Conservation (phyloP, 2,329 filamentous ascomycete genomes). For the Bretziella fagacearum region DNA sequence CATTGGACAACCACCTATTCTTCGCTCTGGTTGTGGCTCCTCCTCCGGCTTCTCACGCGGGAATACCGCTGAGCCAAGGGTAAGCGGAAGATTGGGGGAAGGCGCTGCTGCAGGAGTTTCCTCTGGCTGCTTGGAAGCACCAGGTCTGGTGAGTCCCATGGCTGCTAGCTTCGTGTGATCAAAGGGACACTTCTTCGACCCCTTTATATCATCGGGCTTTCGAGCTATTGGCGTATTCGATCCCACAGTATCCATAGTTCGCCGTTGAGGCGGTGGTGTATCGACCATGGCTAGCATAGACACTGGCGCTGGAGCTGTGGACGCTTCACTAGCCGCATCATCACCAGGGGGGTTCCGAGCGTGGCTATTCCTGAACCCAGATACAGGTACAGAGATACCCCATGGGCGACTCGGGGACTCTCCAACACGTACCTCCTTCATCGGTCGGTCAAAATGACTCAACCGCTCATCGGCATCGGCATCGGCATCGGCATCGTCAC, state of each 20-base stretch:
- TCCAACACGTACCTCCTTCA: slow-evolving; percentile 82
- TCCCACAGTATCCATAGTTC: slow-evolving; percentile 19
- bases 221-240: slow-evolving; percentile 16
- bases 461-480: slow-evolving; percentile 41
- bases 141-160: slow-evolving; percentile 18
- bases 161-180: slow-evolving; percentile 30
- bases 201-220: background rate
- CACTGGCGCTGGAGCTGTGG: slow-evolving; percentile 23
- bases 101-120: background rate
- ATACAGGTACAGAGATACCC: slow-evolving; percentile 67
- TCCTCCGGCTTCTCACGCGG: background rate
- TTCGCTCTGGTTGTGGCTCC: background rate
- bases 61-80: background rate
- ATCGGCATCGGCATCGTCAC: slow-evolving; percentile 23
- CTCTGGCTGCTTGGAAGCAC: background rate
- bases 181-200: slow-evolving; percentile 40
- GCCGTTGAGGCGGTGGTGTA: background rate
- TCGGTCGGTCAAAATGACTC: slow-evolving; percentile 62
- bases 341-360: background rate
- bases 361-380: background rate
- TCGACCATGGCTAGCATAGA: slow-evolving; percentile 29
- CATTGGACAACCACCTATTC: too few relatives aligned
- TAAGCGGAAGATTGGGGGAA: background rate
- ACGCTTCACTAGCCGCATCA: background rate
- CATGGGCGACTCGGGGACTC: slow-evolving; percentile 87